Evolutionary conservation across 139 green algal species (phyloP).

Genomic region (Chlamydomonas sphaeroides): DNA sequence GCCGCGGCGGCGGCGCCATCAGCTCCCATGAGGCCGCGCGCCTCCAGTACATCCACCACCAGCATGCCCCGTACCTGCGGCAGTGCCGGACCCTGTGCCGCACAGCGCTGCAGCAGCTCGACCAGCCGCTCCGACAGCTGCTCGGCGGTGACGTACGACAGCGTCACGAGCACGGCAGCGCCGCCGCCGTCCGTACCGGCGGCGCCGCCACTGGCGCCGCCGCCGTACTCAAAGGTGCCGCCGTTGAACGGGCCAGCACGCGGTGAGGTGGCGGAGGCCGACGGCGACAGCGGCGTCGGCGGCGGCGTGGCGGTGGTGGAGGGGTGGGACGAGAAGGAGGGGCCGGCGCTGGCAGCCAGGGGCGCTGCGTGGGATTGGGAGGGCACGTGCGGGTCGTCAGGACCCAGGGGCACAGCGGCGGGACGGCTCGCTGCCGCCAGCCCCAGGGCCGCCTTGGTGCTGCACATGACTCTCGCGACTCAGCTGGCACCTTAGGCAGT

Average conservation of each 20-base stretch:
- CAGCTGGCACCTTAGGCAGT: too few species aligned
- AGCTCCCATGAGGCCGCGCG: background rate
- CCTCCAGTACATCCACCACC: conserved; percentile 26
- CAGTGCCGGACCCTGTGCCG: background rate
- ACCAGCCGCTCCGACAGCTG: conserved; percentile 10
- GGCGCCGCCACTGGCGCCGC: background rate
- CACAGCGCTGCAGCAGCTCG: background rate
- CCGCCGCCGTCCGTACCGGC: background rate
- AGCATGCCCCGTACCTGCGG: background rate
- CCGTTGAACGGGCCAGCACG: too few species aligned
- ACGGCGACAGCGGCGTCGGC: background rate
- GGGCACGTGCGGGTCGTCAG: background rate
- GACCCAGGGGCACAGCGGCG: background rate
- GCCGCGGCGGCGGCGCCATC: background rate
- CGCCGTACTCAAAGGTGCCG: too few species aligned
- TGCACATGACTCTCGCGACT: too few species aligned
- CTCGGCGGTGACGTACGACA: conserved; percentile 8
- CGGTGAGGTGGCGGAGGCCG: background rate
- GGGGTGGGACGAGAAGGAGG: background rate
- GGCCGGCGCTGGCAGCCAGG: background rate
- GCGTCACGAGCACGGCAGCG: background rate
- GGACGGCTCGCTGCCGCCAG: too few species aligned
- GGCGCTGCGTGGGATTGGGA: background rate
- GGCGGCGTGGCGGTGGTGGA: background rate
- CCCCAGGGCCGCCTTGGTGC: too few species aligned